These are phyloP conservation scores for Thinopyrum elongatum DNA, from an alignment of 176 grass and related monocot genomes.

Conservation along the genomic window DNA sequence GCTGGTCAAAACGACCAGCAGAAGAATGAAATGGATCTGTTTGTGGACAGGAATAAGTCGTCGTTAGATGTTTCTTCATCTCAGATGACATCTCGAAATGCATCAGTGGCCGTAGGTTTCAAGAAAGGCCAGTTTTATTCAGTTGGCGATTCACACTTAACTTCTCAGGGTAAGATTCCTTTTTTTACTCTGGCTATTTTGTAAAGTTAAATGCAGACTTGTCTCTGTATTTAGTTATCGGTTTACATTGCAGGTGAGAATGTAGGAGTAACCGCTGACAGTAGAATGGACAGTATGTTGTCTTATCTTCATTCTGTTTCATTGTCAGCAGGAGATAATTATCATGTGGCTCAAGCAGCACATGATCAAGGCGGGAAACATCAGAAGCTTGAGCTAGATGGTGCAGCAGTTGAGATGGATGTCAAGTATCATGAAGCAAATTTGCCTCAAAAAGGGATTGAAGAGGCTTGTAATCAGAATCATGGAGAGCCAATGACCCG, in stretches of 20 bases:
- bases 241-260: slow-evolving; percentile 55
- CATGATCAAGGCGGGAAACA: slow-evolving; percentile 31
- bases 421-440: slow-evolving; percentile 43
- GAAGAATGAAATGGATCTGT: slow-evolving; percentile 30
- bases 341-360: slow-evolving; percentile 33
- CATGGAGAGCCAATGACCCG: slow-evolving; percentile 53
- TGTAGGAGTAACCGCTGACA: slow-evolving; percentile 50
- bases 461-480: slow-evolving; percentile 41
- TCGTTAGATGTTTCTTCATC: slow-evolving; percentile 42
- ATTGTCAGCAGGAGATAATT: slow-evolving; percentile 65
- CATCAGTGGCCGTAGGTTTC: slow-evolving; percentile 23
- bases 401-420: slow-evolving; percentile 25
- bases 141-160: slow-evolving; percentile 24
- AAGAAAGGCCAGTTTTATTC: slow-evolving; percentile 39
- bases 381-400: slow-evolving; percentile 35
- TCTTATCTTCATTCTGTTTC: slow-evolving; percentile 79
- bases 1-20: slow-evolving; percentile 23
- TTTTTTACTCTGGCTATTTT: slow-evolving; percentile 6
- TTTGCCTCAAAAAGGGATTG: slow-evolving; percentile 27
- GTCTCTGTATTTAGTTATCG: slow-evolving; percentile 32
- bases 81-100: slow-evolving; percentile 30
- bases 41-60: slow-evolving; percentile 40
- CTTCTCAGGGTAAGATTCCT: slow-evolving; percentile 60
- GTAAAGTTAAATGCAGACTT: slow-evolving; percentile 21
- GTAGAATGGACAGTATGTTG: slow-evolving; percentile 65